These are phyloP conservation scores for Penicillium cataractarum DNA, from an alignment of 495 filamentous ascomycete genomes.

Conservation along the genomic window DNA sequence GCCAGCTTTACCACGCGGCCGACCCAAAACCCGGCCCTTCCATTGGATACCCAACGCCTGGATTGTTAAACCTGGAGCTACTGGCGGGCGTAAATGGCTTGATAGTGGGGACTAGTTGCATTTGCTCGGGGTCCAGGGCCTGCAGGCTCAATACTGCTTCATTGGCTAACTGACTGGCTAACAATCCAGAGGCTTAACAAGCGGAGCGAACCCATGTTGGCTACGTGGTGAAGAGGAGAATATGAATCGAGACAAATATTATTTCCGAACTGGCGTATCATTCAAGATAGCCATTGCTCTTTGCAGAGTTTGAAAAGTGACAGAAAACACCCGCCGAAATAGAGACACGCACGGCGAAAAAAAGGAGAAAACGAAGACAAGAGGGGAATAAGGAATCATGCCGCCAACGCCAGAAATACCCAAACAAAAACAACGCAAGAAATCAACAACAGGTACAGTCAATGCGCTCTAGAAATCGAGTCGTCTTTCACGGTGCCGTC, in stretches of 20 bases:
- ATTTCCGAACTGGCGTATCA: constrained; percentile 18
- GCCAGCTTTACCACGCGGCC: background rate
- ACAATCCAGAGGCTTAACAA: background rate
- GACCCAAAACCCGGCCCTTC: constrained; percentile 4
- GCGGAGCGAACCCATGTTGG: background rate
- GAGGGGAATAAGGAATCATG: constrained; percentile 26
- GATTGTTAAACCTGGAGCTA: constrained; percentile 3
- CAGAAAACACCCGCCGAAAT: constrained; percentile 17
- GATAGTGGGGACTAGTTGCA: constrained; percentile 2
- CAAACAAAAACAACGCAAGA: constrained; percentile 15
- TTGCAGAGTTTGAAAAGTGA: constrained; percentile 4
- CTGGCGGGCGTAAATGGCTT: background rate
- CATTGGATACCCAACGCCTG: constrained; percentile 12
- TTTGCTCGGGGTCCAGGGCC: background rate
- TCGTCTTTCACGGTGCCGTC: constrained; percentile 43
- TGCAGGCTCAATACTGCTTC: background rate
- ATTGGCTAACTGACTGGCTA: background rate
- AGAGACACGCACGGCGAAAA: constrained; percentile 9
- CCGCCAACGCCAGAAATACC: constrained; percentile 38
- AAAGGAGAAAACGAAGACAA: constrained; percentile 14
- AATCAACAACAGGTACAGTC: constrained; percentile 43
- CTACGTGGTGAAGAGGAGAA: background rate
- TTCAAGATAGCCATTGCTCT: background rate
- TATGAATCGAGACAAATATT: constrained; percentile 14
- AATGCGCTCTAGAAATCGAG: constrained; percentile 49